Conservation (phyloP, 306 rosid species). For the Lagenaria siceraria region DNA sequence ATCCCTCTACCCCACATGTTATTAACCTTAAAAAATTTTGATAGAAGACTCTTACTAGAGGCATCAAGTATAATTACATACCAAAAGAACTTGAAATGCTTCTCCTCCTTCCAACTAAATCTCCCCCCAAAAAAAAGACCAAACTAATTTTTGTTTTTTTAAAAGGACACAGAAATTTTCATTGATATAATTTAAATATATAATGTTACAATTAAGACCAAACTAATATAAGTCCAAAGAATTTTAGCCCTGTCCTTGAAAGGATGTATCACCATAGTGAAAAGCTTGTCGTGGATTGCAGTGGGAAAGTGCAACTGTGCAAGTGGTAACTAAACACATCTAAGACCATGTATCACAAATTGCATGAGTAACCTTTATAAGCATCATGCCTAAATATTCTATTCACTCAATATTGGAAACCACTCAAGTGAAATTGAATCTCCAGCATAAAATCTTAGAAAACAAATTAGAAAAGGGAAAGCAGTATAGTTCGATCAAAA, state of each 20-base stretch:
- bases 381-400: background rate
- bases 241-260: background rate
- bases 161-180: too few relatives aligned
- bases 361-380: background rate
- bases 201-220: too few relatives aligned
- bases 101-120: background rate
- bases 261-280: background rate
- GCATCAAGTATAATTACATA: background rate
- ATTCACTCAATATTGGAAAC: background rate
- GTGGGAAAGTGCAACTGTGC: background rate
- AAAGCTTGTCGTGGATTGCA: background rate
- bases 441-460: background rate
- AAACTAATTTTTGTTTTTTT: too few relatives aligned
- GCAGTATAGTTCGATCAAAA: background rate
- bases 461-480: background rate
- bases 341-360: background rate
- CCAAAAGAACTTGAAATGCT: background rate
- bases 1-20: too few relatives aligned
- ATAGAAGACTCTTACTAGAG: background rate
- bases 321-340: background rate
- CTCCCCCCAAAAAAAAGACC: background rate
- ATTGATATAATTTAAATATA: too few relatives aligned
- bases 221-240: background rate
- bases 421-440: background rate
- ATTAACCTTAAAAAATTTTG: background rate